These are phyloP conservation scores for Hyphodiscus sp. DNA, from an alignment of 2,329 filamentous ascomycete genomes.

Conservation along the genomic window DNA sequence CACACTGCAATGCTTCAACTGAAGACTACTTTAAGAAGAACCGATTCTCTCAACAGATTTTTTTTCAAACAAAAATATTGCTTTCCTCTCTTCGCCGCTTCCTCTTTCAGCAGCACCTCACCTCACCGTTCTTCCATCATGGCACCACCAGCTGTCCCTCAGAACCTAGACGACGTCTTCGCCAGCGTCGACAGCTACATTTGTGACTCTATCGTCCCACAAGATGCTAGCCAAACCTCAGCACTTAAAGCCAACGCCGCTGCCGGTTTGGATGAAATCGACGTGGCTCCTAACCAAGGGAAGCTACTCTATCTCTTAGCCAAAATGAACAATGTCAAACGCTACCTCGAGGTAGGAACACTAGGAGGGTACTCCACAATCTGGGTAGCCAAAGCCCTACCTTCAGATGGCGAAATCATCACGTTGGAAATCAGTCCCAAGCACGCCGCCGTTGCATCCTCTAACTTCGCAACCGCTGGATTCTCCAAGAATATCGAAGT, in stretches of 20 bases:
- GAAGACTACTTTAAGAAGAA: too few species aligned
- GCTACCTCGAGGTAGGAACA: conserved; percentile 19
- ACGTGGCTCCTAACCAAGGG: conserved; percentile 13
- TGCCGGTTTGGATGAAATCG: conserved; percentile 2
- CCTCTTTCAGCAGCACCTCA: too few species aligned
- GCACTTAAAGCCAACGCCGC: conserved; percentile 4
- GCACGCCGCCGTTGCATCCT: conserved; percentile 35
- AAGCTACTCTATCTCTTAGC: conserved; percentile 13
- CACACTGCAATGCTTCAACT: too few species aligned
- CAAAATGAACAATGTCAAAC: conserved; percentile 4
- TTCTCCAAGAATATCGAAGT: conserved; percentile 39
- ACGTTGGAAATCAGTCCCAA: conserved; percentile 39
- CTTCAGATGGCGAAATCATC: conserved; percentile 15
- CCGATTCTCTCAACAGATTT: too few species aligned
- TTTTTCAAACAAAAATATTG: too few species aligned
- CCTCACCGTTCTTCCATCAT: too few species aligned
- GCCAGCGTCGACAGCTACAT: not conserved
- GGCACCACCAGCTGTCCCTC: too few species aligned
- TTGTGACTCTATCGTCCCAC: not conserved
- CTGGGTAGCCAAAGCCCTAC: conserved; percentile 14
- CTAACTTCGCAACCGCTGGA: conserved; percentile 33
- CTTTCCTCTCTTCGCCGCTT: too few species aligned
- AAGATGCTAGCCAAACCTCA: not conserved
- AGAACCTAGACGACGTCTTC: not conserved
- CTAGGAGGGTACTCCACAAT: conserved; percentile 18